These are phyloP conservation scores for Aspergillus thermomutatus DNA, from an alignment of 2,329 filamentous ascomycete species.

Conservation along the genomic window DNA sequence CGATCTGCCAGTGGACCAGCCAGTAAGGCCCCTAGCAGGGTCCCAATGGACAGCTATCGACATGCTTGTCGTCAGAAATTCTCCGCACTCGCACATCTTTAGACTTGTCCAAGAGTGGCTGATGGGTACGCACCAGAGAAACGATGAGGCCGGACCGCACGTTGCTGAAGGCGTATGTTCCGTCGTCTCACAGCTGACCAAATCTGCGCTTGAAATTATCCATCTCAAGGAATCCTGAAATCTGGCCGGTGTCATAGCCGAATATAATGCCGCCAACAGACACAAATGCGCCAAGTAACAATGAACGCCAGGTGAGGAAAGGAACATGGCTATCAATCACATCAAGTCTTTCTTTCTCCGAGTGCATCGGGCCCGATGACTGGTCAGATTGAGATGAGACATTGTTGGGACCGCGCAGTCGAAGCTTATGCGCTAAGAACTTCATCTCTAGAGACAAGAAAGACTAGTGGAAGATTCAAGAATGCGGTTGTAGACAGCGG, in stretches of 20 bases:
- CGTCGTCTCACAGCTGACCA: constrained; percentile 29
- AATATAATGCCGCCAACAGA: constrained; percentile 46
- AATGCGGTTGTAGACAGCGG: too few relatives aligned
- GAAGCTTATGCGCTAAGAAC: too few relatives aligned
- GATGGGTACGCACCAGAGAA: constrained; percentile 29
- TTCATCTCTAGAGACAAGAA: too few relatives aligned
- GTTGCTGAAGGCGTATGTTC: constrained; percentile 37
- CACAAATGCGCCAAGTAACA: constrained; percentile 37
- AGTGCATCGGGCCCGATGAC: too few relatives aligned
- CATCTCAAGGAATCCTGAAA: constrained; percentile 44
- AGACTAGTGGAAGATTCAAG: too few relatives aligned
- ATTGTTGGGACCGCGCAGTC: too few relatives aligned
- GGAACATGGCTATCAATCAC: constrained; percentile 17
- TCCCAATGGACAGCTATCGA: constrained; percentile 41
- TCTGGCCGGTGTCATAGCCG: constrained; percentile 44
- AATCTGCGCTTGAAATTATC: constrained; percentile 37
- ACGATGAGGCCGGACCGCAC: constrained; percentile 43
- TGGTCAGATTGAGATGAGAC: too few relatives aligned
- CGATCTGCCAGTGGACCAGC: constrained; percentile 42
- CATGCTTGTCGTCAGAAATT: background rate
- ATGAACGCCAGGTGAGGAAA: constrained; percentile 29
- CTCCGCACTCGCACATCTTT: background rate
- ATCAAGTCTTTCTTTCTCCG: too few relatives aligned
- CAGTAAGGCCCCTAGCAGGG: constrained; percentile 40
- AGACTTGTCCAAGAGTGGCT: too few relatives aligned